Percentiles rank a stretch among this genome's conserved stretches.
phyloP scores from a whole-genome alignment of 768 basidiomycete species.

The Phlebiopsis flavidoalba region DNA sequence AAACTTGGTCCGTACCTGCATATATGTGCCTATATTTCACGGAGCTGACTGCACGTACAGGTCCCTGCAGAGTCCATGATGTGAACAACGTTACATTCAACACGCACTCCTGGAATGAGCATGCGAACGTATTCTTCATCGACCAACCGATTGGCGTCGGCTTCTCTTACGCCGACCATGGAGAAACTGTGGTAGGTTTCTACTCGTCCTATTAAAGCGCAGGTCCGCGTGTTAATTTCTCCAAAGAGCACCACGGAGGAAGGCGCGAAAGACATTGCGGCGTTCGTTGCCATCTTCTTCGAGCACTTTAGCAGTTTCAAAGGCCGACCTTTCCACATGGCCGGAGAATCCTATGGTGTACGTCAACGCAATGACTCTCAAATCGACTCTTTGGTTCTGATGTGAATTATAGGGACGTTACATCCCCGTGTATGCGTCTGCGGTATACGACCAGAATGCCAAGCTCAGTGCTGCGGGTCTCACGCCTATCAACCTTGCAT shows the following conservation, averaged over 20 bases:
- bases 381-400: not conserved
- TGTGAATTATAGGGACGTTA: conserved; percentile 36
- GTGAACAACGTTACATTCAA: conserved; percentile 47
- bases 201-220: not conserved
- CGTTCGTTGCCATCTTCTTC: conserved; percentile 66
- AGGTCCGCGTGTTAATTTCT: conserved; percentile 1
- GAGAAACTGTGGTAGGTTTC: conserved; percentile 44
- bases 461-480: conserved; percentile 34
- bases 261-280: conserved; percentile 61
- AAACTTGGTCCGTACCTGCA: conserved; percentile 35
- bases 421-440: conserved; percentile 43
- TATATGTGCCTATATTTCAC: conserved; percentile 19
- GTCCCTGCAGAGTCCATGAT: conserved; percentile 61
- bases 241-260: conserved; percentile 52
- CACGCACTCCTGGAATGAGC: conserved; percentile 60
- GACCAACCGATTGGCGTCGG: conserved; percentile 31
- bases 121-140: conserved; percentile 49
- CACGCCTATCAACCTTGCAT: conserved; percentile 42
- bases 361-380: conserved; percentile 12
- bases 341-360: conserved; percentile 47
- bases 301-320: conserved; percentile 66
- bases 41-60: conserved; percentile 33
- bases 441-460: conserved; percentile 43
- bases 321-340: conserved; percentile 40
- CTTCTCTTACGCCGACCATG: conserved; percentile 43